Evolutionary conservation across 2,329 filamentous ascomycete genomes (phyloP).

Genomic region (Clarireedia monteithiana): DNA sequence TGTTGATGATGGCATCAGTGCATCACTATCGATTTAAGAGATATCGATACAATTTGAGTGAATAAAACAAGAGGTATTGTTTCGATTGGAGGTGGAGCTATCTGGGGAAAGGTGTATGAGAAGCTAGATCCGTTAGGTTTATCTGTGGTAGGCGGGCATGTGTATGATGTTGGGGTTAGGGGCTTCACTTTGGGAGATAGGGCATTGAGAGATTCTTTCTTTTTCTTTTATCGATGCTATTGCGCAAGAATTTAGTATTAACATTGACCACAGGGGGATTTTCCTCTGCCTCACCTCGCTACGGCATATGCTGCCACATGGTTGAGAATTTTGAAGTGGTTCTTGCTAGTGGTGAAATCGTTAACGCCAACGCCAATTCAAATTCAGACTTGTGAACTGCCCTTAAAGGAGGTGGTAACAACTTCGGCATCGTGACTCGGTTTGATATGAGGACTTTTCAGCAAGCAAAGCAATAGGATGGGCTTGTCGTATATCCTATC

Average conservation of each 20-base stretch:
- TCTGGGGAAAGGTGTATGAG: slow-evolving; percentile 27
- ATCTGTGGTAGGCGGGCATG: slow-evolving; percentile 12
- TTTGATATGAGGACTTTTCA: slow-evolving; percentile 36
- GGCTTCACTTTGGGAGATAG: neutral
- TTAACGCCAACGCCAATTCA: slow-evolving; percentile 31
- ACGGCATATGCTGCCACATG: neutral
- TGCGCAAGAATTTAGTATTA: slow-evolving; percentile 15
- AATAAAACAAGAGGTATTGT: slow-evolving; percentile 25
- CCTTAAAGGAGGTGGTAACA: slow-evolving; percentile 41
- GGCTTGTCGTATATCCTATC: neutral
- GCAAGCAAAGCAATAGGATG: slow-evolving; percentile 13
- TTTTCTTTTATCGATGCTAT: slow-evolving; percentile 12
- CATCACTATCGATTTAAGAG: slow-evolving; percentile 40
- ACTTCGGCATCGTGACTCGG: slow-evolving; percentile 40
- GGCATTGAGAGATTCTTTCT: neutral
- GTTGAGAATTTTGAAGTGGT: slow-evolving; percentile 21
- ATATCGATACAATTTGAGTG: slow-evolving; percentile 21
- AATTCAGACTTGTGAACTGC: slow-evolving; percentile 45
- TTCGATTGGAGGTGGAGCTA: slow-evolving; percentile 31
- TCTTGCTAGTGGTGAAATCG: slow-evolving; percentile 41
- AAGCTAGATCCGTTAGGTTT: slow-evolving; percentile 9
- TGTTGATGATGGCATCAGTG: slow-evolving; percentile 40
- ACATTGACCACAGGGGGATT: slow-evolving; percentile 9
- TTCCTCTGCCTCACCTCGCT: neutral
- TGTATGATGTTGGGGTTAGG: slow-evolving; percentile 14